phyloP scores from a whole-genome alignment of 495 filamentous ascomycete species.

The Staphylotrichum tortipilum region DNA sequence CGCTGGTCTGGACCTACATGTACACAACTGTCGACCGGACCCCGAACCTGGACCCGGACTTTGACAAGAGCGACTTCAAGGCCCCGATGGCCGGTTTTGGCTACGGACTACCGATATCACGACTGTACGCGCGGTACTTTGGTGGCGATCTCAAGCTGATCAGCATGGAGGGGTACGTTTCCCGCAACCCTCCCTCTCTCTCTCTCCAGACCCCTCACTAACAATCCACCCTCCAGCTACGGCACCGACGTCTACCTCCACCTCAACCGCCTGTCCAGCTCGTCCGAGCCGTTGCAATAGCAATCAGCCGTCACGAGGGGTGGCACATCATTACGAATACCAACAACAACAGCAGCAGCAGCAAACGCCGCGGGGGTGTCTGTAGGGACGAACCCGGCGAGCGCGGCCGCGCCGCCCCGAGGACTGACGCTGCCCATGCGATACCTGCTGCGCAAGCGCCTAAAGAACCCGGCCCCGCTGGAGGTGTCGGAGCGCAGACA shows the following conservation, averaged over 20 bases:
- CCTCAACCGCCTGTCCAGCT: slow-evolving; percentile 88
- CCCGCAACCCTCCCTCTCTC: background rate
- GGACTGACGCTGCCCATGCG: slow-evolving; percentile 69
- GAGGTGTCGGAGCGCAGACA: slow-evolving; percentile 80
- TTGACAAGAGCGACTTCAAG: slow-evolving; percentile 99
- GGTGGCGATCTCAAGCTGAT: slow-evolving; percentile 95
- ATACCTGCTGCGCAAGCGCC: slow-evolving; percentile 53
- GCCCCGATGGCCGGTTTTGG: slow-evolving; percentile 98
- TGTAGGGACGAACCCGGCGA: too few relatives aligned
- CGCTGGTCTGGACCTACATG: slow-evolving; percentile 99
- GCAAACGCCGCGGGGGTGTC: background rate
- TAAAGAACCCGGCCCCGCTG: slow-evolving; percentile 31
- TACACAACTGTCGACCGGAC: slow-evolving; percentile 97
- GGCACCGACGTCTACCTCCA: slow-evolving; percentile 98
- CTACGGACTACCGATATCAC: slow-evolving; percentile 86
- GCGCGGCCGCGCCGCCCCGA: slow-evolving; percentile 54
- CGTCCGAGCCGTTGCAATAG: slow-evolving; percentile 95
- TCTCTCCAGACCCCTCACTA: background rate
- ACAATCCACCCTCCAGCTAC: slow-evolving; percentile 50
- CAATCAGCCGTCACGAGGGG: slow-evolving; percentile 95
- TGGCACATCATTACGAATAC: too few relatives aligned
- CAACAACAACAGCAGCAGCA: too few relatives aligned
- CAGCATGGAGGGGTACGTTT: slow-evolving; percentile 94
- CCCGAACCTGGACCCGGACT: slow-evolving; percentile 89
- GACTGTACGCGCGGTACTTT: slow-evolving; percentile 94